Base-by-base conservation (phyloP, 2,329 filamentous ascomycete genomes). In the Magnaporthales sp. region DNA sequence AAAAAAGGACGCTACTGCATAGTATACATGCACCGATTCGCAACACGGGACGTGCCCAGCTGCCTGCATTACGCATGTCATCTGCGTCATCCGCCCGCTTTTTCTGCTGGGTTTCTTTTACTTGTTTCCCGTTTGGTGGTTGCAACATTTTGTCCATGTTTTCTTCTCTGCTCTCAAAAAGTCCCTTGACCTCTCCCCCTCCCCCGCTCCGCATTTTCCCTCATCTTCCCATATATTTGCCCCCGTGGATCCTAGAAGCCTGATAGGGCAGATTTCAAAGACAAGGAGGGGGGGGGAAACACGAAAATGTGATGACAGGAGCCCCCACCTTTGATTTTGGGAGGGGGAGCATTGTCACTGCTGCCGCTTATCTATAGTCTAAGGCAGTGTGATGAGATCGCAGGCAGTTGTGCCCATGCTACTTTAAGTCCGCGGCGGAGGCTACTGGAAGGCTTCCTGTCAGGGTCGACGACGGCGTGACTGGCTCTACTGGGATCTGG, bases 11-110 rank as follows among this genome's bases (percentile, higher is more conserved):
- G 63, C 63, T 65, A 65, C 63, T 65, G 63, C 46, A 65, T 58
- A n/a, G 29, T 29, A 38, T 62, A 26, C 54, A 58, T 58, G 24
- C 22, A 22, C 54, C 54, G 54, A 58, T 58, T 27, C 51, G 63
- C 63, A 46, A 65, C 63, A 65, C 63, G 63, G 63, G 63, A 65
- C 63, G 19, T 32, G 38, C 46, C 63, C 63, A 56, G 63, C 63
- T 56, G 38, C 38, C 46, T 51, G 31, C 26, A 65, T 22, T 11
- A 65, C 63, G 63, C 63, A 65, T 65, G 63, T 58, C 63, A 65
- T 65, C 63, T 65, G 63, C 63, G 63, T 65, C 63, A 65, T 38
- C 62, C 24, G 11, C 8, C 31, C 62, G 22, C 22, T 63, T 30
- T 22, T 24, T 30, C 8, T 56, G 11, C 8, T 58, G 22, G 8